A percentile compares a stretch with the other conserved stretches of the same genome.
Conservation (phyloP, 169 alveolate genomes). For the Blepharisma undulans region DNA sequence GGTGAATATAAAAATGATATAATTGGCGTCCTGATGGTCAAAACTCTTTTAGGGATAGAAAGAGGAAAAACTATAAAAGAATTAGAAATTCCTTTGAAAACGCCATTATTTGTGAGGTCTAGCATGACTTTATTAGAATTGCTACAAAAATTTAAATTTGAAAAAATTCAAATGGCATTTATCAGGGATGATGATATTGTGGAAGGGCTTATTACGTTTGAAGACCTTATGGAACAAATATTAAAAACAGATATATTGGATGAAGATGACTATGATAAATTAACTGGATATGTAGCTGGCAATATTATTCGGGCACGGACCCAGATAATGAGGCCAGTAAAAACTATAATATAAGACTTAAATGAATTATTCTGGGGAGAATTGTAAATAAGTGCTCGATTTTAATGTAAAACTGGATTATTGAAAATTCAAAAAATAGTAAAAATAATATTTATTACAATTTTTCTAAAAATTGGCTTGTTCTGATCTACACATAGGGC, state of each 20-base stretch:
- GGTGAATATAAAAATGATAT: constrained; percentile 63
- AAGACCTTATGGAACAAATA: constrained; percentile 54
- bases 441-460: not conserved
- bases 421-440: not conserved
- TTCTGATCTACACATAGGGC: not conserved
- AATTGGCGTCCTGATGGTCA: constrained; percentile 75
- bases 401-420: not conserved
- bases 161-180: constrained; percentile 33
- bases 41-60: constrained; percentile 60
- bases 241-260: constrained; percentile 46
- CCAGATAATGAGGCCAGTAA: not conserved
- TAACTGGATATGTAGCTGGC: not conserved
- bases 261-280: constrained; percentile 60
- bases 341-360: not conserved
- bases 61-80: constrained; percentile 27
- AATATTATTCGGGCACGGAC: not conserved
- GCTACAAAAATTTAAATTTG: not conserved
- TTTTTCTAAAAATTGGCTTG: not conserved
- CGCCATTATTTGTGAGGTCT: constrained; percentile 19
- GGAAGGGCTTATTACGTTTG: constrained; percentile 17
- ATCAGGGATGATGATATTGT: not conserved
- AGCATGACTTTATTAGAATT: not conserved
- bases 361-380: too few species aligned
- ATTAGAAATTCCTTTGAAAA: constrained; percentile 23
- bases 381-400: too few species aligned